Evolutionary conservation across 108 stramenopile genomes (phyloP).

Genomic region (Nitzschia sp.): DNA sequence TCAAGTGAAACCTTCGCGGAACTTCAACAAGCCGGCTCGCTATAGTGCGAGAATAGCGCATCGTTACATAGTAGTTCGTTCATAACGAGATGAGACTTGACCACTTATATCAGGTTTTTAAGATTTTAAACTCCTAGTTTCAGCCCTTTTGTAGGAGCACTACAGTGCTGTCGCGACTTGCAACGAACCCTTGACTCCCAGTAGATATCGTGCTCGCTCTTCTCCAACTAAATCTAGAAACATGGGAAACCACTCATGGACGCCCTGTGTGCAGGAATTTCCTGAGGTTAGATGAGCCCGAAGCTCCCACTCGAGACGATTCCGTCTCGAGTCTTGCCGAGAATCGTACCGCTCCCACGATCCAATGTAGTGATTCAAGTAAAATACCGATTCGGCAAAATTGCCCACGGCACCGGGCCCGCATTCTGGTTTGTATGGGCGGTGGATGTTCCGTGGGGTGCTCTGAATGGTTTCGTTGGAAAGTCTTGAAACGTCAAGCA

Average conservation of each 20-base stretch:
- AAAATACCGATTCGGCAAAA: conserved; percentile 20
- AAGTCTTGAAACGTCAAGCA: conserved; percentile 53
- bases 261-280: conserved; percentile 11
- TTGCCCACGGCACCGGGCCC: background rate
- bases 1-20: background rate
- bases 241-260: conserved; percentile 21
- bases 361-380: conserved; percentile 39
- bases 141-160: too few species aligned
- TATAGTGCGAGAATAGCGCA: too few species aligned
- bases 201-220: conserved; percentile 15
- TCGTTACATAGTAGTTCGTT: too few species aligned
- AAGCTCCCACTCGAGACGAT: conserved; percentile 25
- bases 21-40: background rate
- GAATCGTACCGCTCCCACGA: conserved; percentile 42
- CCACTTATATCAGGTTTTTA: too few species aligned
- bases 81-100: too few species aligned
- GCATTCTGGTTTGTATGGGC: conserved; percentile 34
- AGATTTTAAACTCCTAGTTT: too few species aligned
- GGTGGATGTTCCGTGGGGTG: conserved; percentile 35
- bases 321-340: conserved; percentile 22
- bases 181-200: too few species aligned
- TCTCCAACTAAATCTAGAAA: conserved; percentile 22
- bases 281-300: conserved; percentile 20
- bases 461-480: background rate
- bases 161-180: too few species aligned